Conservation (phyloP, 2,329 filamentous ascomycete genomes). For the Epichloe coenophiala region DNA sequence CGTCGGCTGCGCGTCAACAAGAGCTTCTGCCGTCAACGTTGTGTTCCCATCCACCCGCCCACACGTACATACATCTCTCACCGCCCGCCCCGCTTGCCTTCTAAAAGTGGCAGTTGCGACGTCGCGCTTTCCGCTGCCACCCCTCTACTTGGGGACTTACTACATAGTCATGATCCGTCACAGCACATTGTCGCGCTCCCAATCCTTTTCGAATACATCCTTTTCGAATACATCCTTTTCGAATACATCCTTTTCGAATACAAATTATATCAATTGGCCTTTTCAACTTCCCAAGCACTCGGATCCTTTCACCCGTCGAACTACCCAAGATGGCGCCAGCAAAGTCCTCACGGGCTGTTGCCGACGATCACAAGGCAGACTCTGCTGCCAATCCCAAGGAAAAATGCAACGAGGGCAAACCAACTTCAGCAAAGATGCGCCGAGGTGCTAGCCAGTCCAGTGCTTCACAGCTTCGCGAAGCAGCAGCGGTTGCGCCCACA, state of each 20-base stretch:
- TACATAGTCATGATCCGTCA: neutral
- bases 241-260: neutral
- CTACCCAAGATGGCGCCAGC: conserved; percentile 27
- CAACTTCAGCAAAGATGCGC: conserved; percentile 41
- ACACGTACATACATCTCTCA: neutral
- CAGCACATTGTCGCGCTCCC: neutral
- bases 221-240: too few species aligned
- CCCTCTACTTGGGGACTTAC: neutral
- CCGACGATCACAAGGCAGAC: conserved; percentile 34
- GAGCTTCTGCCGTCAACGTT: too few species aligned
- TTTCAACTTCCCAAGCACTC: neutral
- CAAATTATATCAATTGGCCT: neutral
- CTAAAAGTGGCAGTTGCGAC: neutral
- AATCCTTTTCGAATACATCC: neutral
- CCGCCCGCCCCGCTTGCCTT: neutral
- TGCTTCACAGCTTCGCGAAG: conserved; percentile 23
- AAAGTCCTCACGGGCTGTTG: conserved; percentile 29
- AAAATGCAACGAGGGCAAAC: conserved; percentile 26
- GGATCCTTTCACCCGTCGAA: neutral
- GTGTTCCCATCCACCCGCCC: too few species aligned
- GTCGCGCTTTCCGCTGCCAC: neutral
- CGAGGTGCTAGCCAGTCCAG: conserved; percentile 39
- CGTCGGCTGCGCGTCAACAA: too few species aligned
- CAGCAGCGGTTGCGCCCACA: conserved; percentile 22
- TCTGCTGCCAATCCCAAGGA: conserved; percentile 25